Conservation (phyloP, 208 protist genomes). For the Tritrichomonas musculus region DNA sequence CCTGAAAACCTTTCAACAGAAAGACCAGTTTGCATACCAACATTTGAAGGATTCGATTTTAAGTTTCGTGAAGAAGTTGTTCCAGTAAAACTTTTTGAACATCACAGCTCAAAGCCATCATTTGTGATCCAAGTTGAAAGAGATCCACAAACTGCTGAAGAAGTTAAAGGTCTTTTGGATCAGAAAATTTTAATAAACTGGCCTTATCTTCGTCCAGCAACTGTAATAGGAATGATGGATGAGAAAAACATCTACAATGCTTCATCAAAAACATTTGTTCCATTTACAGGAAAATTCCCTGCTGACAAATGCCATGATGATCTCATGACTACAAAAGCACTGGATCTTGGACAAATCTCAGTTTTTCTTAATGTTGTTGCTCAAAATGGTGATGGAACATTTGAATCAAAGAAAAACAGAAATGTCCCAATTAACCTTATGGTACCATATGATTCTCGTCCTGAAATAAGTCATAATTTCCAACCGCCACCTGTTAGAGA, state of each 20-base stretch:
- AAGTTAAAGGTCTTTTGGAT: neutral
- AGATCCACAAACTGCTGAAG: neutral
- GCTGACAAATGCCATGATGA: neutral
- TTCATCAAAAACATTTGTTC: neutral
- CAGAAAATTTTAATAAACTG: neutral
- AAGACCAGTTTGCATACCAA: neutral
- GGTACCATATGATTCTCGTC: neutral
- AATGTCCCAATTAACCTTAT: neutral
- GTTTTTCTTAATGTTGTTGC: neutral
- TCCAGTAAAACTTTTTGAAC: constrained; percentile 9
- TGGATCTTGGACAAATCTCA: neutral
- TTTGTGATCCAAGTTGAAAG: neutral
- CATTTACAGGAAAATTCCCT: neutral
- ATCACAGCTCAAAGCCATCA: neutral
- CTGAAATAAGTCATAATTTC: neutral
- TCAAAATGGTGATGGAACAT: neutral
- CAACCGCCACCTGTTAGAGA: neutral
- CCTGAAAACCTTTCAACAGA: neutral
- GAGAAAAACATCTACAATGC: neutral
- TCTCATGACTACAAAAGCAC: neutral
- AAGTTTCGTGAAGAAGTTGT: neutral
- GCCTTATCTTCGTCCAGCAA: neutral
- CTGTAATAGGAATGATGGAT: neutral
- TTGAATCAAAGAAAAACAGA: neutral
- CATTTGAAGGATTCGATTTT: neutral